Evolutionary conservation across 1,139 yeast species (phyloP).

Genomic region (Protomyces inundatus): DNA sequence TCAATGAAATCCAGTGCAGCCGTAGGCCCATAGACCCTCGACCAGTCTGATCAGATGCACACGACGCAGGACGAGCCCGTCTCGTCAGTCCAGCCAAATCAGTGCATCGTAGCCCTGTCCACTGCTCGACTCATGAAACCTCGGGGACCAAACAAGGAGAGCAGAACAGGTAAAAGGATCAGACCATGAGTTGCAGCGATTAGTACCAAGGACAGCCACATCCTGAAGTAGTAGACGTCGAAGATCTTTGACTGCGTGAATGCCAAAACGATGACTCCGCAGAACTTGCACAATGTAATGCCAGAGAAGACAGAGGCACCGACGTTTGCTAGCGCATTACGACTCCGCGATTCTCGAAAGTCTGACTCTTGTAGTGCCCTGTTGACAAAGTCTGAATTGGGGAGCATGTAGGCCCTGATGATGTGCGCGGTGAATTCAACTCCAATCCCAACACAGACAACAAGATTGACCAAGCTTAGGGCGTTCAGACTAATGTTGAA

Average conservation of each 20-base stretch:
- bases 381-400: constrained; percentile 29
- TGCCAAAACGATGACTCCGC: constrained; percentile 81
- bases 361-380: constrained; percentile 7
- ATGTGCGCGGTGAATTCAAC: constrained; percentile 90
- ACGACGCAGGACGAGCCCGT: too few species aligned
- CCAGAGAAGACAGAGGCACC: constrained; percentile 90
- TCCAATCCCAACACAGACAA: constrained; percentile 85
- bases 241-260: constrained; percentile 82
- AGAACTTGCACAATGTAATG: constrained; percentile 78
- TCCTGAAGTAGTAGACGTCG: constrained; percentile 84
- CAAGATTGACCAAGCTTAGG: constrained; percentile 76
- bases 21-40: too few species aligned
- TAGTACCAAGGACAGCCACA: constrained; percentile 84
- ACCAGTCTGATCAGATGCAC: too few species aligned
- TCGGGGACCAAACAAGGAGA: constrained; percentile 61
- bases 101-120: too few species aligned
- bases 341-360: constrained; percentile 44
- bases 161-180: constrained; percentile 66
- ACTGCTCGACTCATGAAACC: constrained; percentile 40
- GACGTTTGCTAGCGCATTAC: constrained; percentile 60
- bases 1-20: too few species aligned
- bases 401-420: constrained; percentile 65
- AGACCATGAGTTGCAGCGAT: constrained; percentile 76
- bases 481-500: constrained; percentile 81
- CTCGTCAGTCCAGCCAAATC: too few species aligned